Base-by-base conservation (phyloP, 768 basidiomycete species). In the Mycena venus region DNA sequence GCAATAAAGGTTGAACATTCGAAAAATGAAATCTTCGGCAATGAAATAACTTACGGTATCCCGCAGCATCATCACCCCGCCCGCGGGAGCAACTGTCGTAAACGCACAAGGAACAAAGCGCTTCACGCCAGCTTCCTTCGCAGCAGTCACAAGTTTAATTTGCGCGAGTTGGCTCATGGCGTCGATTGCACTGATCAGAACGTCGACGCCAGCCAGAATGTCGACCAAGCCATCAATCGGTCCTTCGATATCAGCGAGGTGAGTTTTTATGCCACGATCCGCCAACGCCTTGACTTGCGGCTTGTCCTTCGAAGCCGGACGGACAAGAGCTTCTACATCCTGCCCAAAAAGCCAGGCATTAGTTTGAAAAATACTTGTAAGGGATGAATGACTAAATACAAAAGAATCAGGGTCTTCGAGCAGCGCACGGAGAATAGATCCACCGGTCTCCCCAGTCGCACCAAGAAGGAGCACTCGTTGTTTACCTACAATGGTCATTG, bases 41-140 rank as follows among this genome's bases (percentile, higher is more conserved):
- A 23, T 10, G 36, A 27, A n/a, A 29, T 25, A 29, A 49, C 73
- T 34, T 17, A 74, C 71, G 6, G 5, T 34, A 32, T 68, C 72
- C 23, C 72, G 66, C 27, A 73, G 9, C 4, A 17, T 11, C 64
- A 75, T 67, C 21, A 62, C 65, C 0, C 64, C 70, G n/a, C 61
- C 74, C 2, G 65, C 56, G 15, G 74, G 74, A 4, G 42, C 68
- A 4, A 75, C 74, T 6, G 65, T 71, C 0, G 25, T 72, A 21
- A 72, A 75, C 3, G 64, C 74, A 32, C 70, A 75, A 15, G 74
- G 74, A 3, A 75, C 60, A 31, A 75, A 75, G 29, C 74, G 74
- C 32, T 72, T 62, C 40, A 75, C 70, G 25, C 69, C 70, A 12
- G 74, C 74, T 31, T 71, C 12, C 49, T 75, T 75, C 25, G 74